Conservation (phyloP, 2,329 filamentous ascomycete species). For the Talaromyces pinophilus region DNA sequence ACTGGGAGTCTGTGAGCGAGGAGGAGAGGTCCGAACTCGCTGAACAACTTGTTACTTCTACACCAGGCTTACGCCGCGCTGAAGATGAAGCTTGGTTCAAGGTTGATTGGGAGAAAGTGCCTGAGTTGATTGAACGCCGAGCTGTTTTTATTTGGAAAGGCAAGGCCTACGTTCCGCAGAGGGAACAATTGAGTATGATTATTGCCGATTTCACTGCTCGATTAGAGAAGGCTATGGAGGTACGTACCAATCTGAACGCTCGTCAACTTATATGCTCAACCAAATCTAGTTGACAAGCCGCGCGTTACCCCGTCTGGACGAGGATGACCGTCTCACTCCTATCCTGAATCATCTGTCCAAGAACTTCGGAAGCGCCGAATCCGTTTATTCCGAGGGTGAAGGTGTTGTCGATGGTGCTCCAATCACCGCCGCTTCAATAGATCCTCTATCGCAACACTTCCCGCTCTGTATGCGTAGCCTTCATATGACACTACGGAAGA, state of each 20-base stretch:
- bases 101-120: slow-evolving; percentile 91
- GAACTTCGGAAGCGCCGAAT: slow-evolving; percentile 90
- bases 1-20: slow-evolving; percentile 80
- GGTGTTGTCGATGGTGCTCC: slow-evolving; percentile 67
- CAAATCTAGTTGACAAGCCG: slow-evolving; percentile 73
- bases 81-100: slow-evolving; percentile 94
- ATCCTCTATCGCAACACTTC: slow-evolving; percentile 77
- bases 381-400: slow-evolving; percentile 69
- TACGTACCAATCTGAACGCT: slow-evolving; percentile 40
- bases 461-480: slow-evolving; percentile 93
- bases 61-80: slow-evolving; percentile 48
- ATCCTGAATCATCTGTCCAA: slow-evolving; percentile 84
- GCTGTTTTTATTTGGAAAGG: slow-evolving; percentile 75
- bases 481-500: slow-evolving; percentile 80
- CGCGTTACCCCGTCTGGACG: slow-evolving; percentile 85
- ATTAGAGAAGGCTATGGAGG: slow-evolving; percentile 80
- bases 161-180: slow-evolving; percentile 85
- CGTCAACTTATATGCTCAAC: neutral
- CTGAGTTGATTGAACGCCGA: slow-evolving; percentile 80
- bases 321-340: slow-evolving; percentile 84
- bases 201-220: slow-evolving; percentile 79
- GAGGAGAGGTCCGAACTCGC: slow-evolving; percentile 73
- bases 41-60: slow-evolving; percentile 62
- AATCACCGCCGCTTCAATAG: slow-evolving; percentile 77
- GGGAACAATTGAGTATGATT: slow-evolving; percentile 86